A percentile compares a stretch with the other conserved stretches of the same genome.
These are phyloP conservation scores for Chytriomyces sp. DNA, from an alignment of 192 early-diverging fungal genomes.

Conservation along the genomic window DNA sequence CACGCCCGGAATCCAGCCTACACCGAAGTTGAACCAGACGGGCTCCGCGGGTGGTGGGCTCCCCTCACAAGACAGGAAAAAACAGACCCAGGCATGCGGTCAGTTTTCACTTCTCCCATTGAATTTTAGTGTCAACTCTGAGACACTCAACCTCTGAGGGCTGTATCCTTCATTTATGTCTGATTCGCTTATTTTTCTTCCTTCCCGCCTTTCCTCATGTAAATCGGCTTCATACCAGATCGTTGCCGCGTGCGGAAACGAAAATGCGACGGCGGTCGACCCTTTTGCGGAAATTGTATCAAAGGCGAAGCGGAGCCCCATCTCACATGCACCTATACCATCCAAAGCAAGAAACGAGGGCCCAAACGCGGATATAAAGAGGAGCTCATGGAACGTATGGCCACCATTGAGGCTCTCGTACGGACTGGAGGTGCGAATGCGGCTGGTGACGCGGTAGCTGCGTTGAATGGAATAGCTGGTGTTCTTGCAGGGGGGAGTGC, in stretches of 20 bases:
- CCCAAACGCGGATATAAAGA: conserved; percentile 26
- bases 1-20: too few relatives aligned
- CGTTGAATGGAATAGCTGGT: background rate
- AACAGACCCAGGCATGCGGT: conserved; percentile 31
- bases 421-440: background rate
- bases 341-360: conserved; percentile 28
- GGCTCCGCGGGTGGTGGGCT: too few relatives aligned
- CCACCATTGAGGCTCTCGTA: conserved; percentile 28
- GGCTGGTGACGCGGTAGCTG: background rate
- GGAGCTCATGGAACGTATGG: conserved; percentile 26
- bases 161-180: too few relatives aligned
- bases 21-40: too few relatives aligned
- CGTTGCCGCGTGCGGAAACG: conserved; percentile 56
- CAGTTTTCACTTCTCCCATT: background rate
- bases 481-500: background rate
- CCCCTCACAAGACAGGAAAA: background rate
- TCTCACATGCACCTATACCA: conserved; percentile 17
- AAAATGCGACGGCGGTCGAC: conserved; percentile 55
- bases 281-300: conserved; percentile 52
- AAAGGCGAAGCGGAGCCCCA: background rate
- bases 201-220: background rate
- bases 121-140: background rate
- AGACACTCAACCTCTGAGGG: too few relatives aligned
- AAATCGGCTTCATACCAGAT: conserved; percentile 23
- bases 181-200: background rate